Base-by-base conservation (phyloP, 192 early-diverging fungal genomes). In the Umbelopsis sp. region DNA sequence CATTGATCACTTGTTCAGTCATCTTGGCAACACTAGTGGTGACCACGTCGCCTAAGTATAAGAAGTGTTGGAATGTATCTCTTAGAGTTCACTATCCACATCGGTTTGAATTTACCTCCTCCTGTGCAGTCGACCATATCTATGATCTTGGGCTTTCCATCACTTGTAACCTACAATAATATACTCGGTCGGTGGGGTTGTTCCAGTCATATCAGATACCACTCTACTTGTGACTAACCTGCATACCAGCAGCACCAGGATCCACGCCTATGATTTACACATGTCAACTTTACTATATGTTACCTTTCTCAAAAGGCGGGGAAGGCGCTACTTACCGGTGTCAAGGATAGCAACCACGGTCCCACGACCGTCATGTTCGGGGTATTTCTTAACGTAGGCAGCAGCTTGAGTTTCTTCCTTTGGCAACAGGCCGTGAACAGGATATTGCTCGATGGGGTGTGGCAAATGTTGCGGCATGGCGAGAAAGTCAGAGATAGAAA, bases 71-170 rank as follows among this genome's bases (percentile, higher is more conserved):
- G 44, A 8, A 4, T 49, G n/a, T 51, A 23, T 47, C 9, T 0
- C 37, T 10, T 41, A 41, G 0, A 30, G 3, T 30, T 30, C 27
- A 30, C 37, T 16, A 37, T 50, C 3, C 3, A 25, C 23, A 53
- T 16, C 18, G 53, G 18, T 9, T 37, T 11, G 41, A 20, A 41
- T 18, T 52, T 78, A 82, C 88, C 77, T 41, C 86, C 86, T 37
- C 97, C 95, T 2, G 95, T 94, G 85, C 97, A 99, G 85, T 99
- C 97, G 48, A 99, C 86, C 67, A 93, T 88, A 76, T 97, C 94
- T 27, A 97, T 82, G 22, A 99, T 81, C 81, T 99, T 99, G 66
- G 90, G 91, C 76, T 90, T 87, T 48, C 96, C 97, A 51, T 94
- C 91, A 20, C 91, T 90, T 2, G 96, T 98, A 18, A 87, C 74